These are phyloP conservation scores for Kregervanrija delftensis DNA, from an alignment of 805 yeast genomes.

Conservation along the genomic window DNA sequence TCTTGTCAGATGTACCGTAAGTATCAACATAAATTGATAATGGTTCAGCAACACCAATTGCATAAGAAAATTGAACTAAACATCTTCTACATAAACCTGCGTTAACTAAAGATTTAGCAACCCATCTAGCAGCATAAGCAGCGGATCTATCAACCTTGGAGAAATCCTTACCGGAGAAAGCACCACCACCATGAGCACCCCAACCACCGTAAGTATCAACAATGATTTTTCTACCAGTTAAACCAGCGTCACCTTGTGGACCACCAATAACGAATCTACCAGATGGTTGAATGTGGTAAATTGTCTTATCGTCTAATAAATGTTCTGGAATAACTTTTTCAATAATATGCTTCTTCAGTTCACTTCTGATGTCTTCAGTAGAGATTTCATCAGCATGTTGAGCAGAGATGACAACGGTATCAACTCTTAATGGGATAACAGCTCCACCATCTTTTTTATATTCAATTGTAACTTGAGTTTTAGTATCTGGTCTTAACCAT, in stretches of 20 bases:
- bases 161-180: slow-evolving; percentile 99
- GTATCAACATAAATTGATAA: slow-evolving; percentile 95
- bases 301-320: slow-evolving; percentile 88
- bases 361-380: slow-evolving; percentile 83
- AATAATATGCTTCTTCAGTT: slow-evolving; percentile 72
- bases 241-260: slow-evolving; percentile 99
- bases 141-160: slow-evolving; percentile 99
- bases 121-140: slow-evolving; percentile 99
- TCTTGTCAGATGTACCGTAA: slow-evolving; percentile 91
- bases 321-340: slow-evolving; percentile 89
- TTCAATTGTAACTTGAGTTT: slow-evolving; percentile 98
- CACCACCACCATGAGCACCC: slow-evolving; percentile 99
- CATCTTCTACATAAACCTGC: slow-evolving; percentile 97
- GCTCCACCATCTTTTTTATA: slow-evolving; percentile 93
- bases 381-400: slow-evolving; percentile 96
- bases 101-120: slow-evolving; percentile 93
- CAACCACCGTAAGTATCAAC: slow-evolving; percentile 99
- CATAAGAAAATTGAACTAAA: slow-evolving; percentile 96
- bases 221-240: slow-evolving; percentile 98
- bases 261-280: slow-evolving; percentile 99
- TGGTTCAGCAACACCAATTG: slow-evolving; percentile 99
- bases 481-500: slow-evolving; percentile 99
- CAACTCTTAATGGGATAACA: slow-evolving; percentile 91
- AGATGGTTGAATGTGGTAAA: slow-evolving; percentile 98
- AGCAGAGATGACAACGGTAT: slow-evolving; percentile 94